These are phyloP conservation scores for Aspergillus leporis DNA, from an alignment of 495 filamentous ascomycete species.

Conservation along the genomic window DNA sequence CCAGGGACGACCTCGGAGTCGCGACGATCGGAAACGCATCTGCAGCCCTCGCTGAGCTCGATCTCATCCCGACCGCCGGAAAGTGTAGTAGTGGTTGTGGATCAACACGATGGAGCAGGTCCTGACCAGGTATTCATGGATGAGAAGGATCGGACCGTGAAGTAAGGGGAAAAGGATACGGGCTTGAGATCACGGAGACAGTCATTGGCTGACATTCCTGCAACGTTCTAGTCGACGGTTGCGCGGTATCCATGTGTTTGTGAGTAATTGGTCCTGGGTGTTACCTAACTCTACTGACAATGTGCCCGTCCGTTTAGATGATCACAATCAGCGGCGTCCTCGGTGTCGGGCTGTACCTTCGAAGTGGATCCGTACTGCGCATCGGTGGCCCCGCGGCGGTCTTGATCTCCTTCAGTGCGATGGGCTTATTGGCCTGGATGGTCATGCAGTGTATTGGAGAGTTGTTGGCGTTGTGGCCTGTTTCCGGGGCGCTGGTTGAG, in stretches of 20 bases:
- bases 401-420: conserved; percentile 40
- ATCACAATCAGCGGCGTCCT: conserved; percentile 48
- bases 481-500: conserved; percentile 46
- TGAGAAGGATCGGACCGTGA: conserved; percentile 22
- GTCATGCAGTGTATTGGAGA: conserved; percentile 53
- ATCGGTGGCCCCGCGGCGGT: conserved; percentile 44
- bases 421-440: conserved; percentile 40
- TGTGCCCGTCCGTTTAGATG: conserved; percentile 26
- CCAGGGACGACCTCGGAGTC: background rate
- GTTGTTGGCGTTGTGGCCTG: conserved; percentile 50
- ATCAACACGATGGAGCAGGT: background rate
- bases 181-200: background rate
- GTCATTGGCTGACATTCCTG: conserved; percentile 9
- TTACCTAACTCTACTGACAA: background rate
- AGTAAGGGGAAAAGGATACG: conserved; percentile 15
- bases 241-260: conserved; percentile 45
- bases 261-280: conserved; percentile 18
- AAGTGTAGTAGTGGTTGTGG: background rate
- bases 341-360: conserved; percentile 50
- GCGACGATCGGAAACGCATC: background rate
- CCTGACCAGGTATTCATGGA: conserved; percentile 9
- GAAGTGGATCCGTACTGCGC: conserved; percentile 43
- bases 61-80: background rate
- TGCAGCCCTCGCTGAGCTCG: background rate
- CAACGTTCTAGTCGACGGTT: conserved; percentile 29